Conservation (phyloP, 208 protist species). For the Trypanosoma melophagium region DNA sequence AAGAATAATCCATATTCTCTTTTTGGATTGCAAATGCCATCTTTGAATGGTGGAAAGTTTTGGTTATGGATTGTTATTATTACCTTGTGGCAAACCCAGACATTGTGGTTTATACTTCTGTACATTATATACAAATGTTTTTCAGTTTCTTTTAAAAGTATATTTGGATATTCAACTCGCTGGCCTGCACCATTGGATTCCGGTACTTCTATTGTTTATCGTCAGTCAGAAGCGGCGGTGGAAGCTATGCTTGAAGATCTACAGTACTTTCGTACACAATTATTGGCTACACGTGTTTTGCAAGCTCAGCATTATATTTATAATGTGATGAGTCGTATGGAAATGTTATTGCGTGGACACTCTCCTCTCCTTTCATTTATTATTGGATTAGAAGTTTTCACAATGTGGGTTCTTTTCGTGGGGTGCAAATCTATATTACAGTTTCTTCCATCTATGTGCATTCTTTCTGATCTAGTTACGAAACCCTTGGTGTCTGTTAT, state of each 20-base stretch:
- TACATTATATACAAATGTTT: constrained; percentile 15
- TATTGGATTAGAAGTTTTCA: constrained; percentile 25
- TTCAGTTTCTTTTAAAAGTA: not conserved
- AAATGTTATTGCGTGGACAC: constrained; percentile 43
- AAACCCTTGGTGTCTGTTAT: not conserved
- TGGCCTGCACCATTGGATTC: constrained; percentile 12
- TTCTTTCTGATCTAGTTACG: constrained; percentile 18
- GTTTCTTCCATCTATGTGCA: constrained; percentile 23
- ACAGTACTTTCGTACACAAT: constrained; percentile 42
- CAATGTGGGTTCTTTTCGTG: constrained; percentile 11
- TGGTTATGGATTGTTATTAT: constrained; percentile 7
- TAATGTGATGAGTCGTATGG: constrained; percentile 40
- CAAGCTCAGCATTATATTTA: constrained; percentile 40
- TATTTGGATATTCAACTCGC: constrained; percentile 18
- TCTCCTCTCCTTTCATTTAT: constrained; percentile 55
- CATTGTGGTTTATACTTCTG: constrained; percentile 12
- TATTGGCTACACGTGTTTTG: constrained; percentile 46
- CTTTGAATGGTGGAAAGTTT: not conserved
- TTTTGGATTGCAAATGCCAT: not conserved
- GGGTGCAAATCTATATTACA: constrained; percentile 20
- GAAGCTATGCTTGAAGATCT: constrained; percentile 39
- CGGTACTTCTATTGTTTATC: constrained; percentile 41
- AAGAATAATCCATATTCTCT: constrained; percentile 3
- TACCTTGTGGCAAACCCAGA: constrained; percentile 12
- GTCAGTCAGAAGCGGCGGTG: constrained; percentile 40